Evolutionary conservation across 345 rosid species (phyloP).

Genomic region (Eucalyptus virginea): DNA sequence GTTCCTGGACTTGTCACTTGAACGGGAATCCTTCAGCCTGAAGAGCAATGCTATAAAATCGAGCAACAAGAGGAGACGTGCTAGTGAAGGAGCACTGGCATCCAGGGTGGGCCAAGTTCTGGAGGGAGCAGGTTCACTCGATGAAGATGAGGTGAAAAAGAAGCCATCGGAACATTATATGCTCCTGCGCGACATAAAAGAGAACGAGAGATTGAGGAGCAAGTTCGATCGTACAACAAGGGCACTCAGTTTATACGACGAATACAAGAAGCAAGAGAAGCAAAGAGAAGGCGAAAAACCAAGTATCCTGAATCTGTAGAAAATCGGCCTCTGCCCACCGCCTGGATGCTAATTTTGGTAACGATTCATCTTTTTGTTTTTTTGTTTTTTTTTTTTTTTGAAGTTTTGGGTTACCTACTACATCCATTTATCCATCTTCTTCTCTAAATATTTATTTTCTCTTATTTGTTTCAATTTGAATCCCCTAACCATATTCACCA

Average conservation of each 20-base stretch:
- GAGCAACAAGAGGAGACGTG: constrained; percentile 49
- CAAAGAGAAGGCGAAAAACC: constrained; percentile 1
- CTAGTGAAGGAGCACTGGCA: not conserved
- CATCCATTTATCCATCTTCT: no score
- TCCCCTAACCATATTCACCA: no score
- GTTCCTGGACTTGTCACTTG: constrained; percentile 44
- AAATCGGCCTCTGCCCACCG: not conserved
- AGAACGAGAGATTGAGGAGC: constrained; percentile 36
- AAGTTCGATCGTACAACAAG: constrained; percentile 15
- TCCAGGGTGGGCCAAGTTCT: not conserved
- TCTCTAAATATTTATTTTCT: no score
- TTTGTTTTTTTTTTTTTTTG: no score
- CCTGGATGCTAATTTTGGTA: not conserved
- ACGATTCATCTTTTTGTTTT: not conserved
- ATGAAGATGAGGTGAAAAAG: constrained; percentile 36
- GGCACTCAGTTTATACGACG: constrained; percentile 30
- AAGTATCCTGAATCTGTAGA: not conserved
- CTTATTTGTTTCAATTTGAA: no score
- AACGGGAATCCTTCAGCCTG: constrained; percentile 33
- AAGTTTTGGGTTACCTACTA: no score
- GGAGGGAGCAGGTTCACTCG: not conserved
- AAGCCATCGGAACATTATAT: constrained; percentile 43
- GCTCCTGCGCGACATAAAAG: constrained; percentile 40
- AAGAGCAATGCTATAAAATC: constrained; percentile 12
- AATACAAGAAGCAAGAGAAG: constrained; percentile 35